Percentiles rank a stretch among this genome's conserved stretches.
These are phyloP conservation scores for Cucurbita argyrosperma DNA, from an alignment of 306 rosid species.

Conservation along the genomic window DNA sequence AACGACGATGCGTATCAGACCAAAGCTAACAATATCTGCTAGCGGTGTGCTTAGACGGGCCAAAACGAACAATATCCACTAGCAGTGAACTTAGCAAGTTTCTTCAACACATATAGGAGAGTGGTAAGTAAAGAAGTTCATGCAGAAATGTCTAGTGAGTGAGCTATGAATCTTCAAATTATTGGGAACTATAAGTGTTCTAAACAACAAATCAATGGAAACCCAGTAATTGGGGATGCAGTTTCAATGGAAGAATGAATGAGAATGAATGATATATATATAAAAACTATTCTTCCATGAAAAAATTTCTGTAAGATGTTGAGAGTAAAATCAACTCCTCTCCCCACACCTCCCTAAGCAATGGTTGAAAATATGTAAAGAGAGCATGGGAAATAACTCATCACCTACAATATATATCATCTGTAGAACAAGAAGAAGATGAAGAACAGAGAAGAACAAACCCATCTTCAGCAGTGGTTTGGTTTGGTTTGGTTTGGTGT, in stretches of 20 bases:
- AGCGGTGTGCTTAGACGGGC: too few species aligned
- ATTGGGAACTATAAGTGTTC: constrained; percentile 52
- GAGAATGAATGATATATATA: neutral
- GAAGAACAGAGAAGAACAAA: constrained; percentile 6
- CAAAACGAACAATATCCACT: too few species aligned
- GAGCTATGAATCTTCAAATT: constrained; percentile 43
- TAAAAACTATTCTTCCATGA: constrained; percentile 17
- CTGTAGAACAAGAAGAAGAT: neutral
- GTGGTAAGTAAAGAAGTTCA: too few species aligned
- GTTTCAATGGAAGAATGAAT: constrained; percentile 25
- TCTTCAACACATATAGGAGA: too few species aligned
- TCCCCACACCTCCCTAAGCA: constrained; percentile 10
- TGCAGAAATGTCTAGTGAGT: constrained; percentile 24
- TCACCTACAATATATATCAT: neutral
- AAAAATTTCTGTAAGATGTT: constrained; percentile 45
- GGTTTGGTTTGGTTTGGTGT: neutral
- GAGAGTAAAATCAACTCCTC: constrained; percentile 42
- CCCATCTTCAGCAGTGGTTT: neutral
- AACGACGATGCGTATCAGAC: too few species aligned
- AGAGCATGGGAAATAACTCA: constrained; percentile 9
- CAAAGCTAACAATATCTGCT: too few species aligned
- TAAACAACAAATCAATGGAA: constrained; percentile 41
- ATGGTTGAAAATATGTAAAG: constrained; percentile 2
- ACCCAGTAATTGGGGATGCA: constrained; percentile 33
- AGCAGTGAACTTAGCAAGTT: too few species aligned